These are phyloP conservation scores for Pulveroboletus sp. DNA, from an alignment of 1,284 basidiomycete genomes.

Conservation along the genomic window DNA sequence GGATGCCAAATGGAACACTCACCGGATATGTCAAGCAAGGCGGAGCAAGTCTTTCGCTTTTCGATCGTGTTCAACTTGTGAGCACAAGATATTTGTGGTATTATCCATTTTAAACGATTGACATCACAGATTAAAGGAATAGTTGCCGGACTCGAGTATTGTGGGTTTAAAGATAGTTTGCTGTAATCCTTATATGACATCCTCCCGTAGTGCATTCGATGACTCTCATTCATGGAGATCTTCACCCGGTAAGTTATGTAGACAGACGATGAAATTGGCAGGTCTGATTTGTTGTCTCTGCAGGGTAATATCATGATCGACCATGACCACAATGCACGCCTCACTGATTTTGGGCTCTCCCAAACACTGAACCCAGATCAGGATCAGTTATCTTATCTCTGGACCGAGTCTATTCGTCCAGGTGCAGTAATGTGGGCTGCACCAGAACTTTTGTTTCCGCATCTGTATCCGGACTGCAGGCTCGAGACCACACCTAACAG, in stretches of 20 bases:
- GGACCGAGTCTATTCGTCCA: neutral
- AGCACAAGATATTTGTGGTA: neutral
- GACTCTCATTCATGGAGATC: conserved; percentile 5
- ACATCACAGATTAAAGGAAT: conserved; percentile 2
- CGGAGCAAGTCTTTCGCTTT: neutral
- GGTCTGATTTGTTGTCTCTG: neutral
- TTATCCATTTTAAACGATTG: neutral
- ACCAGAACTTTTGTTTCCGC: conserved; percentile 3
- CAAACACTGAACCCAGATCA: neutral
- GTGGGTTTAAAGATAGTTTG: neutral
- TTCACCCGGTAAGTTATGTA: conserved; percentile 4
- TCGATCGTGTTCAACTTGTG: conserved; percentile 5
- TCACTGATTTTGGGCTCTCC: conserved; percentile 15
- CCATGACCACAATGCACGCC: neutral
- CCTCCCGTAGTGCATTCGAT: conserved; percentile 7
- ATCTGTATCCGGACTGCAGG: neutral
- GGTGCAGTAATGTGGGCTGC: conserved; percentile 1
- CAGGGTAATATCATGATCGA: conserved; percentile 17
- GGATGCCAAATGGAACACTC: conserved; percentile 17
- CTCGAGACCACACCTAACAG: neutral
- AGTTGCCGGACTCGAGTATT: conserved; percentile 2
- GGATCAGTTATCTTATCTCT: conserved; percentile 1
- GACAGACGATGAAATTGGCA: neutral
- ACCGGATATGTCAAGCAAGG: neutral
- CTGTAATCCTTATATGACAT: neutral